Conservation (phyloP, 2,329 filamentous ascomycete species). For the Botryotinia convoluta region DNA sequence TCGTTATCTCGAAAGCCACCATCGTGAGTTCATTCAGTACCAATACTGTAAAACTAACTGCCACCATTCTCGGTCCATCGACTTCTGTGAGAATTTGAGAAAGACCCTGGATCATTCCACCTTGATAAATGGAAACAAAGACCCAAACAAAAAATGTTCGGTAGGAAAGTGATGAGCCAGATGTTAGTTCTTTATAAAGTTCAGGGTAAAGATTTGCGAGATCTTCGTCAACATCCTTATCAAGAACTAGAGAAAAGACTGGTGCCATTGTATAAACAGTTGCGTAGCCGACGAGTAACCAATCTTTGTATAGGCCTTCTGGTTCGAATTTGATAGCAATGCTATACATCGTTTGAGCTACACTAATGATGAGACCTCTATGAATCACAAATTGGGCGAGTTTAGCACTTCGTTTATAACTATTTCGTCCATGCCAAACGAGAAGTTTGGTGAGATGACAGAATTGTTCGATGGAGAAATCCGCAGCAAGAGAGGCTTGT, state of each 20-base stretch:
- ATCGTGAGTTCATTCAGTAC: conserved; percentile 94
- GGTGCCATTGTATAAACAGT: conserved; percentile 93
- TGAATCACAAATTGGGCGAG: conserved; percentile 98
- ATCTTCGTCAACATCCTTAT: conserved; percentile 91
- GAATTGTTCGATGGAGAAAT: conserved; percentile 96
- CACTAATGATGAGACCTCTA: conserved; percentile 87
- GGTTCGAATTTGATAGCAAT: conserved; percentile 91
- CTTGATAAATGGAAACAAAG: conserved; percentile 90
- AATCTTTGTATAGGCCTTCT: conserved; percentile 91
- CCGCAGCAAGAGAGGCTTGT: conserved; percentile 90
- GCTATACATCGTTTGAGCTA: conserved; percentile 97
- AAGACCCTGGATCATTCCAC: conserved; percentile 91
- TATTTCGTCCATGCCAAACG: conserved; percentile 98
- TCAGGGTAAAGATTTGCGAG: conserved; percentile 95
- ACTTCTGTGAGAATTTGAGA: conserved; percentile 83
- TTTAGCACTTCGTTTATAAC: conserved; percentile 93
- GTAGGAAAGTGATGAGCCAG: conserved; percentile 82
- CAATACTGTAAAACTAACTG: conserved; percentile 86
- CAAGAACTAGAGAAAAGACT: conserved; percentile 89
- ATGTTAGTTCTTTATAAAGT: conserved; percentile 94
- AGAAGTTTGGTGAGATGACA: conserved; percentile 91
- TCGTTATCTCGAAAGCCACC: conserved; percentile 95
- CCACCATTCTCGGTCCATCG: conserved; percentile 73
- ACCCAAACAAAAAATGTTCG: conserved; percentile 98
- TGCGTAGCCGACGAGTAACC: conserved; percentile 94